Base-by-base conservation (phyloP, 2,329 filamentous ascomycete species). In the Fusarium brevicatenulatum region DNA sequence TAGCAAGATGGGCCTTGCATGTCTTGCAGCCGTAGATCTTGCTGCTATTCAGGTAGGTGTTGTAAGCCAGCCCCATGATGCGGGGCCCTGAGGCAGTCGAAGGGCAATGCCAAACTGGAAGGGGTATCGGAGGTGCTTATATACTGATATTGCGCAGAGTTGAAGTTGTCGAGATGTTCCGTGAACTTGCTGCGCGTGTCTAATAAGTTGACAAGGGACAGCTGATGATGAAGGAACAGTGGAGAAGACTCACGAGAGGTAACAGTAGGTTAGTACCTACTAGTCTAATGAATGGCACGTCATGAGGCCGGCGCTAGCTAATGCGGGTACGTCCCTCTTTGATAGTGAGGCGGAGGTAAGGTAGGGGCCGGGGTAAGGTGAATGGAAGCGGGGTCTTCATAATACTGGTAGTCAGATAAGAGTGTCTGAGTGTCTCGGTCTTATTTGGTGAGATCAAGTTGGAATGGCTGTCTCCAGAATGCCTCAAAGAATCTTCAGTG, bases 1-100 rank as follows among this genome's bases (percentile, higher is more conserved):
- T 96, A 37, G 95, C 92, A 23, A 99, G 90, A 81, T 99, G 96
- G 12, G 96, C 94, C 83, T 98, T 98, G 91, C 96, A 99, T 78
- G 89, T 89, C 86, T 95, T 95, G 89, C 93, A 98, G 74, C 94
- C 95, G 82, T 96, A 97, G 80, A 98, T 95, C 83, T 93, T 93
- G 83, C 87, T 90, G 80, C 93, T 92, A 82, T 91, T 93, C 74
- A 97, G 91, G 82, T 97, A 98, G 69, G 93, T 91, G 84, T 97
- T 97, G 87, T 97, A 97, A 68, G 91, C 87, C 77, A 98, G 91
- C 75, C 95, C 95, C 95, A 97, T 97, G 63, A 73, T 83, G 71
- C 55, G 61, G 67, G 70, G 70, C 54, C 44, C 49, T 46, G 53
- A 19, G 40, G 61, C 54, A 34, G 55, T 37, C 30, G 50, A 60